A percentile compares a stretch with the other conserved stretches of the same genome.
These are phyloP conservation scores for Talaromyces amestolkiae DNA, from an alignment of 2,329 filamentous ascomycete genomes.

Conservation along the genomic window DNA sequence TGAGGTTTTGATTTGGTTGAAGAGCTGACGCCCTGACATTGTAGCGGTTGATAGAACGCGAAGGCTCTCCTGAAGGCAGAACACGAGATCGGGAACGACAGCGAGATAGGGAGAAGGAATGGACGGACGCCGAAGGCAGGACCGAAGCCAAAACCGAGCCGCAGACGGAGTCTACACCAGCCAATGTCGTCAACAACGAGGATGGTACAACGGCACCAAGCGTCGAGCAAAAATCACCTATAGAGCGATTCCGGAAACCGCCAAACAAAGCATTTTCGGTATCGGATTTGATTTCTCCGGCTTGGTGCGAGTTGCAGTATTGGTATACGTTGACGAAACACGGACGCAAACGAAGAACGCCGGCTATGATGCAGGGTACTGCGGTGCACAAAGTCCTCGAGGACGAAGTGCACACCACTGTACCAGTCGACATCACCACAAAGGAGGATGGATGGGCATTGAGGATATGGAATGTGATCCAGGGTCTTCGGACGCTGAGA, in stretches of 20 bases:
- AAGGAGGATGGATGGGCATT: slow-evolving; percentile 82
- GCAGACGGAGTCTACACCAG: neutral
- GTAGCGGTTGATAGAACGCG: slow-evolving; percentile 61
- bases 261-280: slow-evolving; percentile 80
- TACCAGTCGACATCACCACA: slow-evolving; percentile 67
- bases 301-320: slow-evolving; percentile 96
- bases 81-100: slow-evolving; percentile 33
- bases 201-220: slow-evolving; percentile 28
- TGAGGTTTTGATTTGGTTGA: slow-evolving; percentile 17
- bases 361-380: slow-evolving; percentile 79
- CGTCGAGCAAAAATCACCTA: slow-evolving; percentile 52
- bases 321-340: slow-evolving; percentile 78
- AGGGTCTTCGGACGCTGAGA: slow-evolving; percentile 72
- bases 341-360: slow-evolving; percentile 71
- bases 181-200: slow-evolving; percentile 19
- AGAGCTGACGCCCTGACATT: slow-evolving; percentile 58
- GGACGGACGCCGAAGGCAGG: slow-evolving; percentile 20
- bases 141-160: neutral
- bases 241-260: slow-evolving; percentile 74
- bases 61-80: slow-evolving; percentile 37
- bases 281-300: slow-evolving; percentile 80
- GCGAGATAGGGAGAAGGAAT: slow-evolving; percentile 28
- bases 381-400: slow-evolving; percentile 80
- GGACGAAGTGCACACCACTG: slow-evolving; percentile 75
- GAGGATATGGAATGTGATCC: slow-evolving; percentile 85